Conservation (phyloP, 2,329 filamentous ascomycete species). For the Xylariaceae sp. region DNA sequence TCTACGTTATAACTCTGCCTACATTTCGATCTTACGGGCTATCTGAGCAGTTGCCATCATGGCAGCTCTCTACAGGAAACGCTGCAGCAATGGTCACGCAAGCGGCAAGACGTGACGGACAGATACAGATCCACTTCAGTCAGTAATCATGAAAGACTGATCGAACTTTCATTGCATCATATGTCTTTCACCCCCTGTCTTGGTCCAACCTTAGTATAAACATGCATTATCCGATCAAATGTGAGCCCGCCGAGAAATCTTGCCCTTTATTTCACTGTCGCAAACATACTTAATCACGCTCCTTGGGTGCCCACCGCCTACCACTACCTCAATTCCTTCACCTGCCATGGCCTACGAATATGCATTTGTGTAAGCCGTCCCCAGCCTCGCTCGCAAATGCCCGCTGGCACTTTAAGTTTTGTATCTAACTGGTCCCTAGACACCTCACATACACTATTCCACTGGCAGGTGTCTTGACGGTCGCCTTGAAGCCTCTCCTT, state of each 20-base stretch:
- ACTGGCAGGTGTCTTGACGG: conserved; percentile 54
- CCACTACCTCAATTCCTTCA: neutral
- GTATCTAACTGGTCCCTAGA: conserved; percentile 35
- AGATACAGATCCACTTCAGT: conserved; percentile 7
- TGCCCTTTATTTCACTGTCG: neutral
- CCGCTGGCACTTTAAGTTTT: too few species aligned
- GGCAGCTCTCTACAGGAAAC: neutral
- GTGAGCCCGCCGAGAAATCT: neutral
- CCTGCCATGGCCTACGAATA: conserved; percentile 31
- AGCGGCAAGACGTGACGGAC: neutral
- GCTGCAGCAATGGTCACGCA: neutral
- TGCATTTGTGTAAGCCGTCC: conserved; percentile 29
- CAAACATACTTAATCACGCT: conserved; percentile 2
- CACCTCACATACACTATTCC: conserved; percentile 66
- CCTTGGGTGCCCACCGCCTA: neutral
- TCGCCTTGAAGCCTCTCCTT: conserved; percentile 57
- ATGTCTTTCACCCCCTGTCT: neutral
- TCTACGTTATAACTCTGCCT: neutral
- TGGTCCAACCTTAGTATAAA: conserved; percentile 15
- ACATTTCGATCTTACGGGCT: conserved; percentile 18
- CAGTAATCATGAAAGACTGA: conserved; percentile 1
- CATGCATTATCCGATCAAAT: conserved; percentile 1
- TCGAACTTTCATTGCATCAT: conserved; percentile 8
- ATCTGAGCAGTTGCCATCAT: neutral
- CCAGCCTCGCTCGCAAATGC: neutral